These are phyloP conservation scores for Carex arenaria DNA, from an alignment of 202 grass and related monocot species.

Conservation along the genomic window DNA sequence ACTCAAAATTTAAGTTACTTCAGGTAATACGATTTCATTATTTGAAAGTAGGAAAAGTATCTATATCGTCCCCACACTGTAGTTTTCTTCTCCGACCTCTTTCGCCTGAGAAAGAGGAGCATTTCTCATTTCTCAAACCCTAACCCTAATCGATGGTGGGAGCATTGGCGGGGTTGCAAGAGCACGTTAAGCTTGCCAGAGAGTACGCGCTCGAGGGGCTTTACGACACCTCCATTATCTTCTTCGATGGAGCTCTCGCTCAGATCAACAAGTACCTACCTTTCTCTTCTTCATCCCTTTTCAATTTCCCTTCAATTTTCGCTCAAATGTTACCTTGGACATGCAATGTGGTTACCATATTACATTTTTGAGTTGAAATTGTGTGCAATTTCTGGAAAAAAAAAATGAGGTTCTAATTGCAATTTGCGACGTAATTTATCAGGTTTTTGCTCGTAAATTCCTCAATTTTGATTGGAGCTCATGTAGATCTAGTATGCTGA, in stretches of 20 bases:
- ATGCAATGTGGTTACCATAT: not conserved
- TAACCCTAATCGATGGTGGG: conserved; percentile 39
- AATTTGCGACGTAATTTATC: not conserved
- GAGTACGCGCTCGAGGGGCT: conserved; percentile 97
- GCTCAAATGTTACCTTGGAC: not conserved
- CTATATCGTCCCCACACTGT: too few species aligned
- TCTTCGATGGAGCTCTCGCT: conserved; percentile 97
- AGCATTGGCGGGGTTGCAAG: conserved; percentile 76
- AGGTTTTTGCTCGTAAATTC: not conserved
- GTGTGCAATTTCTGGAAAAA: not conserved
- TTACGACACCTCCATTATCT: conserved; percentile 98
- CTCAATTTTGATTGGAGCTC: not conserved
- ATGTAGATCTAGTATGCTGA: not conserved
- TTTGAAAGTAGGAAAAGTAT: not conserved
- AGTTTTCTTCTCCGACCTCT: not conserved
- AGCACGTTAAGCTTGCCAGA: conserved; percentile 88
- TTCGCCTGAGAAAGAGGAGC: not conserved
- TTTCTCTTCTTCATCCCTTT: not conserved
- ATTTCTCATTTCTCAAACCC: not conserved
- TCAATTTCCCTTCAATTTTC: not conserved
- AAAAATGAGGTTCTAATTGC: not conserved
- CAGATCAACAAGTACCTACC: conserved; percentile 98
- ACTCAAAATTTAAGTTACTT: too few species aligned
- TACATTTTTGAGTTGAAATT: not conserved
- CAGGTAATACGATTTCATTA: too few species aligned